These are phyloP conservation scores for Teunomyces atbi DNA, from an alignment of 805 yeast genomes.

Conservation along the genomic window DNA sequence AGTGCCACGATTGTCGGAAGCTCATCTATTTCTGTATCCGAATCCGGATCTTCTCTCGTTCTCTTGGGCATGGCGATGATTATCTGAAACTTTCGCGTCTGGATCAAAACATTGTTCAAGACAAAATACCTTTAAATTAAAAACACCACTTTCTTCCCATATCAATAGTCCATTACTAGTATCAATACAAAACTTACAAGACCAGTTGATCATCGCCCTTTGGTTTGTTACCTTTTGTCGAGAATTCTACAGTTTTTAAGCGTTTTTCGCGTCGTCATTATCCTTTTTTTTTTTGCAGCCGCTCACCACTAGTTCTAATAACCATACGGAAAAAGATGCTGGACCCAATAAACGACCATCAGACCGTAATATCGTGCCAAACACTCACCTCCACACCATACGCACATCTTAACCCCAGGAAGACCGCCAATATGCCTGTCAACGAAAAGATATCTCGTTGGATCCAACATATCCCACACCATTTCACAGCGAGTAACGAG, in stretches of 20 bases:
- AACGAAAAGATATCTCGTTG: constrained; percentile 65
- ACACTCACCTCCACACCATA: not conserved
- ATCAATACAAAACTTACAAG: too few species aligned
- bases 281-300: not conserved
- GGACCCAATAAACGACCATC: not conserved
- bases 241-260: too few species aligned
- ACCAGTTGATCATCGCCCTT: too few species aligned
- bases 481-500: constrained; percentile 19
- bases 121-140: too few species aligned
- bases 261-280: too few species aligned
- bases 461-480: constrained; percentile 59
- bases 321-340: not conserved
- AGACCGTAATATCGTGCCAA: not conserved
- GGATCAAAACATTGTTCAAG: not conserved
- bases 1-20: constrained; percentile 8
- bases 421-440: constrained; percentile 60
- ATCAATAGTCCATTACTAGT: too few species aligned
- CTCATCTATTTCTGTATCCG: constrained; percentile 6
- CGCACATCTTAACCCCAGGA: constrained; percentile 55
- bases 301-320: not conserved
- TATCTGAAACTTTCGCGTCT: not conserved
- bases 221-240: too few species aligned
- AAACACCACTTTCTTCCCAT: too few species aligned
- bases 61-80: constrained; percentile 6
- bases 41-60: not conserved